These are phyloP conservation scores for Hyphopichia burtonii DNA, from an alignment of 1,139 yeast species.

Conservation along the genomic window DNA sequence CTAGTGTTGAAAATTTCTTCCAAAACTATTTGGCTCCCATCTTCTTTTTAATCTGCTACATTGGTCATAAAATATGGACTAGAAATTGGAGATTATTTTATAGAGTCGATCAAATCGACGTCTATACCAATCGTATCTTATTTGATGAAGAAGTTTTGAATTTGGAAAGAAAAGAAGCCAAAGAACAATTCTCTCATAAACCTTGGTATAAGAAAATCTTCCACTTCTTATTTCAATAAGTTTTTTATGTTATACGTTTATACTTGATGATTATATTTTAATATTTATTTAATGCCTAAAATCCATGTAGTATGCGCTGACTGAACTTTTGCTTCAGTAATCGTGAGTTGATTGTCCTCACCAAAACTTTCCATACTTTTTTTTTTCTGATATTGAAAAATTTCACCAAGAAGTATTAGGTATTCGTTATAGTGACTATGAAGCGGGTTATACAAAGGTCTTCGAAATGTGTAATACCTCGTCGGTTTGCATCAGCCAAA, in stretches of 20 bases:
- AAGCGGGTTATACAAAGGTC: too few species aligned
- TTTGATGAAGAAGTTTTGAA: slow-evolving; percentile 39
- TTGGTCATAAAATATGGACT: slow-evolving; percentile 34
- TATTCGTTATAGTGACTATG: too few species aligned
- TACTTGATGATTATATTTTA: slow-evolving; percentile 2
- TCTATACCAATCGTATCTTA: slow-evolving; percentile 31
- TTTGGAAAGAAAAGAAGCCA: slow-evolving; percentile 36
- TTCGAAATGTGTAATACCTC: not conserved
- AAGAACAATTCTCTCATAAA: slow-evolving; percentile 21
- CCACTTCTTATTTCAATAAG: slow-evolving; percentile 19
- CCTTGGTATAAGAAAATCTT: slow-evolving; percentile 25
- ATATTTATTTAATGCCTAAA: not conserved
- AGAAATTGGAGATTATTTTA: slow-evolving; percentile 32
- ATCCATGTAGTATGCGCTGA: too few species aligned
- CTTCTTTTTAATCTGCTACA: slow-evolving; percentile 32
- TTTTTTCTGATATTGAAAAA: not conserved
- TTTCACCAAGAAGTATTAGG: too few species aligned
- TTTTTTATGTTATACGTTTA: not conserved
- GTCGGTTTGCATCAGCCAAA: slow-evolving; percentile 6
- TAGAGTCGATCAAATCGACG: slow-evolving; percentile 34
- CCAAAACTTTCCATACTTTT: not conserved
- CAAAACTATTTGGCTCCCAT: slow-evolving; percentile 37
- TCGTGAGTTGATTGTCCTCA: too few species aligned
- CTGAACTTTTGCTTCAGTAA: too few species aligned
- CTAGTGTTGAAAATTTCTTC: slow-evolving; percentile 33